phyloP scores from a whole-genome alignment of 441 rosid genomes.

The Sinapis alba region DNA sequence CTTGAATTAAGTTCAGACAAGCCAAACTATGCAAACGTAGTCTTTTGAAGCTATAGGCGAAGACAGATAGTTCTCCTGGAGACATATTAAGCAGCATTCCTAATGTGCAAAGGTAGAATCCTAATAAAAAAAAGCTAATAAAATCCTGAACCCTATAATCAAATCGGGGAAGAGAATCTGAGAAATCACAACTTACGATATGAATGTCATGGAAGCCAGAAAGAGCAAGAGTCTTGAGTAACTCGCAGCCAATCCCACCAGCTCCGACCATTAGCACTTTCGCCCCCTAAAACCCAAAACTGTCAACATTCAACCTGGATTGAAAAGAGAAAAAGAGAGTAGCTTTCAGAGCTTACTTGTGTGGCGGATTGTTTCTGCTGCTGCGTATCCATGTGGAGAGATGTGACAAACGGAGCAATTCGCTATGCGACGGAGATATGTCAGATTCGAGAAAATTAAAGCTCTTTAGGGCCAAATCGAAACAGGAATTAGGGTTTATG shows the following conservation, averaged over 20 bases:
- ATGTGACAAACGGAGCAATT: background rate
- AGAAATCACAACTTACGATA: slow-evolving; percentile 56
- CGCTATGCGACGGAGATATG: slow-evolving; percentile 14
- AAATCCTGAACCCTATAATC: background rate
- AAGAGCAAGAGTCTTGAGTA: slow-evolving; percentile 93
- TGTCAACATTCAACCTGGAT: background rate
- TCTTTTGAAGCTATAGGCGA: too few species aligned
- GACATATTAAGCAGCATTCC: background rate
- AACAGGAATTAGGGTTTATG: slow-evolving; percentile 31
- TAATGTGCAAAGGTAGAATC: background rate
- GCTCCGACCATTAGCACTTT: slow-evolving; percentile 99
- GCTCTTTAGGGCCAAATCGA: background rate
- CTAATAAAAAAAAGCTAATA: slow-evolving; percentile 1
- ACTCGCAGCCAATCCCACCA: slow-evolving; percentile 98
- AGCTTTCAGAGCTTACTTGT: slow-evolving; percentile 49
- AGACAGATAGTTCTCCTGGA: background rate
- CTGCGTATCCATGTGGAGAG: slow-evolving; percentile 52
- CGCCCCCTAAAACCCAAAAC: slow-evolving; percentile 58
- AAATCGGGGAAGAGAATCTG: background rate
- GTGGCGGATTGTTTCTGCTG: slow-evolving; percentile 48
- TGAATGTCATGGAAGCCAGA: slow-evolving; percentile 91
- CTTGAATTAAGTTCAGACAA: background rate
- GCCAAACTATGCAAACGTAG: background rate
- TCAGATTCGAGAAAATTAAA: slow-evolving; percentile 1
- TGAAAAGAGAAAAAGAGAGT: background rate